Evolutionary conservation across 2,329 filamentous ascomycete genomes (phyloP).

Genomic region (Xylariaceae sp.): DNA sequence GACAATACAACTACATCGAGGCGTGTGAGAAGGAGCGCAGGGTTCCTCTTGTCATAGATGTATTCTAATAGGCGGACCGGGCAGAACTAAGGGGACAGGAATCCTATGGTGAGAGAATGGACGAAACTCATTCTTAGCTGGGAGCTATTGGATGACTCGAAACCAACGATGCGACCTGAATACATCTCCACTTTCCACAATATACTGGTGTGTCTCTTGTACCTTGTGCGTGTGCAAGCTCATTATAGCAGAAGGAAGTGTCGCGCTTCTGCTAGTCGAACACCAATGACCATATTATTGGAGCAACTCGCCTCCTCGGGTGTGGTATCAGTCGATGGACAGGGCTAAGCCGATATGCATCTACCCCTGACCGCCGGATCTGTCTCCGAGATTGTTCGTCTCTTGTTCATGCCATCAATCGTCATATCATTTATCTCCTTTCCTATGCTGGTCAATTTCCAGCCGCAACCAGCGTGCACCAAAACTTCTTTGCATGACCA

Average conservation of each 20-base stretch:
- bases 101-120: not conserved
- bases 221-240: not conserved
- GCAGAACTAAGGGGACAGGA: not conserved
- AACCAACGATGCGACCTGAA: slow-evolving; percentile 14
- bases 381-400: not conserved
- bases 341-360: not conserved
- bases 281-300: not conserved
- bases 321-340: not conserved
- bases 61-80: slow-evolving; percentile 11
- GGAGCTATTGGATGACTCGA: not conserved
- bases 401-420: not conserved
- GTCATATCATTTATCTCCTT: slow-evolving; percentile 3
- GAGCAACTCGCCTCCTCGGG: not conserved
- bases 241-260: not conserved
- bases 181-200: slow-evolving; percentile 21
- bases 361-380: not conserved
- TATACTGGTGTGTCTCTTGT: not conserved
- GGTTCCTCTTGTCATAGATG: slow-evolving; percentile 19
- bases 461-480: slow-evolving; percentile 3
- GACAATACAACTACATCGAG: slow-evolving; percentile 10
- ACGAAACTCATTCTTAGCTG: not conserved
- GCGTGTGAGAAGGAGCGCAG: not conserved
- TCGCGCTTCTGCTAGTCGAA: not conserved
- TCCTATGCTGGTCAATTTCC: not conserved
- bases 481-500: not conserved